These are phyloP conservation scores for Acanthamoeba triangularis DNA, from an alignment of 208 protist genomes.

Conservation along the genomic window DNA sequence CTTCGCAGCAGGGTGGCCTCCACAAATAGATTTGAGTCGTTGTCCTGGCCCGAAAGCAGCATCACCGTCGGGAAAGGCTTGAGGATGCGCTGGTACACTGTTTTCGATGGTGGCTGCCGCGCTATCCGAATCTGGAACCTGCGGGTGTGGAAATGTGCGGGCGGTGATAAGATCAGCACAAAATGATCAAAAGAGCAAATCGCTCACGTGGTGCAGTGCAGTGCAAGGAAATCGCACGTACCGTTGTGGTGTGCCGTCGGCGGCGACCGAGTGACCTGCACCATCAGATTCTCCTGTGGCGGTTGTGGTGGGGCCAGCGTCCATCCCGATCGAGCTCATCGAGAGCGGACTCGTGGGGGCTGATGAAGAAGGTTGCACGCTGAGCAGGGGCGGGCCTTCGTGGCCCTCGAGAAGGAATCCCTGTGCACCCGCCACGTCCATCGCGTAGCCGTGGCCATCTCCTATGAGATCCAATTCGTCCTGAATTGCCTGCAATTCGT, in stretches of 20 bases:
- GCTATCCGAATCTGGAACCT: conserved; percentile 85
- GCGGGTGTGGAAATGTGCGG: background rate
- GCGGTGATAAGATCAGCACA: background rate
- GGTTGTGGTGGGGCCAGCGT: conserved; percentile 10
- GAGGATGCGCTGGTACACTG: conserved; percentile 88
- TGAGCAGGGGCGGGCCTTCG: background rate
- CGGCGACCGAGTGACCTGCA: conserved; percentile 17
- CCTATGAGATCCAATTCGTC: conserved; percentile 74
- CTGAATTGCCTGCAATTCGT: conserved; percentile 62
- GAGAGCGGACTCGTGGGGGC: background rate
- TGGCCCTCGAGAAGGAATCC: conserved; percentile 3
- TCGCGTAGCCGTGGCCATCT: conserved; percentile 14
- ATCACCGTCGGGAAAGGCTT: conserved; percentile 88
- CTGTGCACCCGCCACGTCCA: conserved; percentile 12
- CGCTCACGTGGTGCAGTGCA: background rate
- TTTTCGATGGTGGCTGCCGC: conserved; percentile 83
- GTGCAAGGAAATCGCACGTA: background rate
- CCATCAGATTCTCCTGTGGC: background rate
- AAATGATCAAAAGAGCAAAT: conserved; percentile 32
- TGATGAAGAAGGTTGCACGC: background rate
- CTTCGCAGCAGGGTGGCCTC: conserved; percentile 83
- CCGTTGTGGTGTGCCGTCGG: conserved; percentile 50
- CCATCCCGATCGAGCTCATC: conserved; percentile 43
- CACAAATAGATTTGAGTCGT: conserved; percentile 86
- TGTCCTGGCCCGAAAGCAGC: conserved; percentile 78